These are phyloP conservation scores for Cadophora luteo-olivacea DNA, from an alignment of 2,329 filamentous ascomycete genomes.

Conservation along the genomic window DNA sequence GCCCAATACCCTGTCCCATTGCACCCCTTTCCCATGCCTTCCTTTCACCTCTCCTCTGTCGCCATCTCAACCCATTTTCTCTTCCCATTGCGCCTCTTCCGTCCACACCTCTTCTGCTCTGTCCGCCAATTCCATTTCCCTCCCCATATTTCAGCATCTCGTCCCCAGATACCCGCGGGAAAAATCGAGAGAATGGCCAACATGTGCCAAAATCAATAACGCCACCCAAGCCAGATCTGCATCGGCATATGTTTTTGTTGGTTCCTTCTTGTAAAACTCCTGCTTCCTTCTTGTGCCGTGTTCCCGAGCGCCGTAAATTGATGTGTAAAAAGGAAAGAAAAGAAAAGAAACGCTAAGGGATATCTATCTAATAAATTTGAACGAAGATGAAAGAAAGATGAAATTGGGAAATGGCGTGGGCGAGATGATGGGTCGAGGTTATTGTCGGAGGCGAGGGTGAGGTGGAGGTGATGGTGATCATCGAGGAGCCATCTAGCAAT, in stretches of 20 bases:
- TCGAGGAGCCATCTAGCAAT: not conserved
- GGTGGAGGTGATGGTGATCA: not conserved
- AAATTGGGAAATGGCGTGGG: too few species aligned
- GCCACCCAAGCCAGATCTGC: not conserved
- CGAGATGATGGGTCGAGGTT: too few species aligned
- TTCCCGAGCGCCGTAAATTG: not conserved
- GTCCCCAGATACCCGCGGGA: too few species aligned
- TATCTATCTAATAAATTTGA: constrained; percentile 19
- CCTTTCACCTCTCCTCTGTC: not conserved
- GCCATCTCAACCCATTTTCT: not conserved
- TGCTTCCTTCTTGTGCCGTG: not conserved
- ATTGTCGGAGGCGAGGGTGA: not conserved
- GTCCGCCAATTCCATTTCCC: too few species aligned
- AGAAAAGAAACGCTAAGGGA: constrained; percentile 5
- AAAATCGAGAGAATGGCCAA: too few species aligned
- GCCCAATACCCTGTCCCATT: not conserved
- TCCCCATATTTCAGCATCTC: too few species aligned
- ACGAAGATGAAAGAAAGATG: not conserved
- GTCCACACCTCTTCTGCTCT: not conserved
- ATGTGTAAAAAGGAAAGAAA: not conserved
- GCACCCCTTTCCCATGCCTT: not conserved
- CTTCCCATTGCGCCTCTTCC: not conserved
- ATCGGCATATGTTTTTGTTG: not conserved
- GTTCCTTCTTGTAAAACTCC: not conserved
- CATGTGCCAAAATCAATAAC: not conserved